Evolutionary conservation across 2,329 filamentous ascomycete genomes (phyloP).

Genomic region (Bipolaris sorokiniana): DNA sequence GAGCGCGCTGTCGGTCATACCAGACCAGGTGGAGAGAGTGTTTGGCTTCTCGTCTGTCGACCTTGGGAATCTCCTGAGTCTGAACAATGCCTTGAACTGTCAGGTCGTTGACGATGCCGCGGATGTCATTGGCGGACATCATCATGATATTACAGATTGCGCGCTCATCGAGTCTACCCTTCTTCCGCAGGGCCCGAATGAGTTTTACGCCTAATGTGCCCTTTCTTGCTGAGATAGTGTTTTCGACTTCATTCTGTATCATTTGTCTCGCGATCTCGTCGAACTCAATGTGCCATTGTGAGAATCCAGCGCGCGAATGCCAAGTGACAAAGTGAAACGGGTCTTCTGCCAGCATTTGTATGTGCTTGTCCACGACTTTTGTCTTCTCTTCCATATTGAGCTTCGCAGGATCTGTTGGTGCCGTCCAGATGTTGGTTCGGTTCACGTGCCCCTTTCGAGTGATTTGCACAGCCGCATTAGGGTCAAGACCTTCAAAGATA

Average conservation of each 20-base stretch:
- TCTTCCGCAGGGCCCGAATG: slow-evolving; percentile 81
- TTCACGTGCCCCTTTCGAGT: slow-evolving; percentile 32
- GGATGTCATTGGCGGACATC: slow-evolving; percentile 83
- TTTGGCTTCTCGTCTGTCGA: slow-evolving; percentile 79
- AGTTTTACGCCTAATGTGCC: slow-evolving; percentile 79
- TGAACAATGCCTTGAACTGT: slow-evolving; percentile 87
- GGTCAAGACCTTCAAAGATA: slow-evolving; percentile 47
- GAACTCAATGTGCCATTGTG: slow-evolving; percentile 86
- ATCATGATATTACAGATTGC: slow-evolving; percentile 79
- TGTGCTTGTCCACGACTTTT: slow-evolving; percentile 68
- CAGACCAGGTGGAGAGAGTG: slow-evolving; percentile 92
- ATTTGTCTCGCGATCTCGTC: slow-evolving; percentile 72
- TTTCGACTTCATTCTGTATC: slow-evolving; percentile 79
- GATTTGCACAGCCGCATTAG: slow-evolving; percentile 34
- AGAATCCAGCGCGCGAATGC: slow-evolving; percentile 66
- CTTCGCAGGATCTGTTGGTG: slow-evolving; percentile 34
- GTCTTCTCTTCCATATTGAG: slow-evolving; percentile 34
- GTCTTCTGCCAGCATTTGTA: slow-evolving; percentile 74
- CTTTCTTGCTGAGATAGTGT: slow-evolving; percentile 77
- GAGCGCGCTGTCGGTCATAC: slow-evolving; percentile 78
- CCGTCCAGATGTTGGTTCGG: slow-evolving; percentile 28
- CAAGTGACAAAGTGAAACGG: slow-evolving; percentile 69
- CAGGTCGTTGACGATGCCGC: slow-evolving; percentile 82
- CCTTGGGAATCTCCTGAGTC: slow-evolving; percentile 91
- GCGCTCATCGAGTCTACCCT: slow-evolving; percentile 95